phyloP scores from a whole-genome alignment of 306 rosid genomes.

The Quercus engelmannii region DNA sequence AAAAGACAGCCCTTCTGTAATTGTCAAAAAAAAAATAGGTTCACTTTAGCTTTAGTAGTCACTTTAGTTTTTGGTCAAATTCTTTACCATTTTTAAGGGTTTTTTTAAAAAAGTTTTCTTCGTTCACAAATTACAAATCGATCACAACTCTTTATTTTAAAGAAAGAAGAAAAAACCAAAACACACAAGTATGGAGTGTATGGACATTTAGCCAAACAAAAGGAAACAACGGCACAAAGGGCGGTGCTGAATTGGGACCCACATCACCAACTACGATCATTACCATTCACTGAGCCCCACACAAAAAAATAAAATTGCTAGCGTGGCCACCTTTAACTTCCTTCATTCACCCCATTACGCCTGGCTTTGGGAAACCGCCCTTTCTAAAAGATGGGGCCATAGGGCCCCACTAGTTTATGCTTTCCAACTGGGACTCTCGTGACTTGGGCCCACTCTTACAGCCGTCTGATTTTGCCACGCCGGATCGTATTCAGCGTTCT shows the following conservation, averaged over 20 bases:
- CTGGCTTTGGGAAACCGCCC: constrained; percentile 41
- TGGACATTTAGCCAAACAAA: constrained; percentile 28
- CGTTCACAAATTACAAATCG: background rate
- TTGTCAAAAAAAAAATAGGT: background rate
- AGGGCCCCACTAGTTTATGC: constrained; percentile 46
- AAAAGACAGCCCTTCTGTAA: background rate
- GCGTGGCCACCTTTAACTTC: constrained; percentile 31
- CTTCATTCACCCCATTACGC: constrained; percentile 17
- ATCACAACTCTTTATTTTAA: background rate
- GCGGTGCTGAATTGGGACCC: constrained; percentile 53
- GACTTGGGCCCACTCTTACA: constrained; percentile 35
- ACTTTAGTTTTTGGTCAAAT: constrained; percentile 7
- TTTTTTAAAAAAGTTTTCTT: background rate
- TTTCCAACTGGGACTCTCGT: constrained; percentile 63
- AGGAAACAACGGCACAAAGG: constrained; percentile 34
- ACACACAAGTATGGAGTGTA: background rate
- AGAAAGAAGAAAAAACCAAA: too few relatives aligned
- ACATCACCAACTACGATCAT: constrained; percentile 27
- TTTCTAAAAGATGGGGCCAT: constrained; percentile 1
- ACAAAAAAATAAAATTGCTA: constrained; percentile 12
- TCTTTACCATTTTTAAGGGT: constrained; percentile 28
- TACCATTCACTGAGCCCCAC: constrained; percentile 38
- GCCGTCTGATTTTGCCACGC: constrained; percentile 42
- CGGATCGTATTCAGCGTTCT: constrained; percentile 16
- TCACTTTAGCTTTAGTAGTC: constrained; percentile 8